Evolutionary conservation across 805 yeast species (phyloP).

Genomic region (Ogataea minuta): DNA sequence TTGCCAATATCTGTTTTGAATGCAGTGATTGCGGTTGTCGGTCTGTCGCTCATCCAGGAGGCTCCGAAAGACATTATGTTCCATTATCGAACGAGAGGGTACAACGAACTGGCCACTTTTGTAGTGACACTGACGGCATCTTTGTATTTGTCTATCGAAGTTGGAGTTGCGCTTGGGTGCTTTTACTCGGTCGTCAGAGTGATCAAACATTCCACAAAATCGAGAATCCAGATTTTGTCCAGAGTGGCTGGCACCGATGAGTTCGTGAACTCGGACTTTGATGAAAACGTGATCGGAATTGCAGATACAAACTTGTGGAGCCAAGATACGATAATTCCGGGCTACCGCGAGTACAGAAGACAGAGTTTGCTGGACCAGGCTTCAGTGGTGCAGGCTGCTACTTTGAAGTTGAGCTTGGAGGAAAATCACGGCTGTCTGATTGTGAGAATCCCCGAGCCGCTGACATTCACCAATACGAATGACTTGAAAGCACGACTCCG

Average conservation of each 20-base stretch:
- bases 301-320: constrained; percentile 8
- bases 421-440: constrained; percentile 71
- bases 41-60: constrained; percentile 74
- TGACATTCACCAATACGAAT: constrained; percentile 82
- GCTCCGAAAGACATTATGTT: constrained; percentile 76
- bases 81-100: constrained; percentile 72
- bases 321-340: constrained; percentile 15
- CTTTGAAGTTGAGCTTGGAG: constrained; percentile 23
- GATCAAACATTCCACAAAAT: constrained; percentile 73
- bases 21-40: constrained; percentile 77
- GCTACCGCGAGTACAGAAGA: constrained; percentile 9
- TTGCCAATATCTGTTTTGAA: constrained; percentile 80
- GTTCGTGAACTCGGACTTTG: constrained; percentile 70
- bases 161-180: constrained; percentile 87
- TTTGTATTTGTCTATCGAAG: constrained; percentile 74
- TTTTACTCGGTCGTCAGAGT: constrained; percentile 77
- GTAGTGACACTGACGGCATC: constrained; percentile 63
- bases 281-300: constrained; percentile 19
- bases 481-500: constrained; percentile 66
- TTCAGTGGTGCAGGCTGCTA: neutral
- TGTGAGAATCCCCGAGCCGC: constrained; percentile 82
- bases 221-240: constrained; percentile 81
- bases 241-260: constrained; percentile 58
- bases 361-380: neutral
- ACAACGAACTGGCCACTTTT: constrained; percentile 70